These are phyloP conservation scores for Phytophthora hybrid DNA, from an alignment of 352 stramenopile species.

Conservation along the genomic window DNA sequence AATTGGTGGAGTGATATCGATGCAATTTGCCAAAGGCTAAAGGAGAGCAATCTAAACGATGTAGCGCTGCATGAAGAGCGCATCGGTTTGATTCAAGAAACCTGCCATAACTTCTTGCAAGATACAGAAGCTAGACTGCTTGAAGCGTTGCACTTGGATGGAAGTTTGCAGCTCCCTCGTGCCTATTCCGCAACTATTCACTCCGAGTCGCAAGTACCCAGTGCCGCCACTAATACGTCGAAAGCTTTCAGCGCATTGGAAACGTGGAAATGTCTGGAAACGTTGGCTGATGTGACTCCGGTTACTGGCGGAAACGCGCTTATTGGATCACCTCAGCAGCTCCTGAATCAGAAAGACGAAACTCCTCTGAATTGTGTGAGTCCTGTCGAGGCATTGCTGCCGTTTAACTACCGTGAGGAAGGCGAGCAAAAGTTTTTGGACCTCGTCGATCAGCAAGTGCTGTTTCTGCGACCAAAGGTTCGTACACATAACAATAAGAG, in stretches of 20 bases:
- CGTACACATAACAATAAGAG: background rate
- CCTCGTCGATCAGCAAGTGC: conserved; percentile 58
- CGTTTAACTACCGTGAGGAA: conserved; percentile 65
- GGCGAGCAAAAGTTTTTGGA: conserved; percentile 74
- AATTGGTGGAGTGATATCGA: conserved; percentile 83
- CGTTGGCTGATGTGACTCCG: conserved; percentile 45
- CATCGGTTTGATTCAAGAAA: conserved; percentile 44
- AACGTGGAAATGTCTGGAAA: conserved; percentile 77
- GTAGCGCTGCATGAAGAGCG: conserved; percentile 41
- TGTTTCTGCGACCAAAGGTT: conserved; percentile 78
- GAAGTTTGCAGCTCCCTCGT: conserved; percentile 39
- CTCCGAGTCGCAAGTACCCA: background rate
- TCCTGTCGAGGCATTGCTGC: conserved; percentile 64
- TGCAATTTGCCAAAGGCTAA: conserved; percentile 50
- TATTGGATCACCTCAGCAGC: conserved; percentile 52
- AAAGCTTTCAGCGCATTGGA: conserved; percentile 62
- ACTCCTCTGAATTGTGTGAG: conserved; percentile 56
- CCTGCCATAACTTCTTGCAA: conserved; percentile 54
- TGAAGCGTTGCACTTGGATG: conserved; percentile 49
- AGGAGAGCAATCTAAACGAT: conserved; percentile 29
- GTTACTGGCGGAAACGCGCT: conserved; percentile 34
- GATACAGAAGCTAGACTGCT: conserved; percentile 43
- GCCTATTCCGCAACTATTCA: background rate
- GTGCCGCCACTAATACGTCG: conserved; percentile 18
- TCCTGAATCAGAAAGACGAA: conserved; percentile 50